Conservation (phyloP, 495 filamentous ascomycete genomes). For the Tuber brumale region DNA sequence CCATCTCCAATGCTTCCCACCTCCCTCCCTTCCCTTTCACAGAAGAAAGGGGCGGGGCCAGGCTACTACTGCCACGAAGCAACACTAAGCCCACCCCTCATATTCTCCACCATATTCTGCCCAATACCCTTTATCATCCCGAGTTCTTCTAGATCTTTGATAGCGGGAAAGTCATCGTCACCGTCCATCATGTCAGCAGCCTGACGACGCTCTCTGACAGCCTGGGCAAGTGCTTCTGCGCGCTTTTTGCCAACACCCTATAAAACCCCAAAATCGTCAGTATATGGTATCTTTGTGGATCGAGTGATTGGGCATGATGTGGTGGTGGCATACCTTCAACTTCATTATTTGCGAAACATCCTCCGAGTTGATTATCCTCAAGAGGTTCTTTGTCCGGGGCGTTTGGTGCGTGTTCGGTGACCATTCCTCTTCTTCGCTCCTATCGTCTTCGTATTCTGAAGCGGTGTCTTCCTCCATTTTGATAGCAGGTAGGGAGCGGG, state of each 20-base stretch:
- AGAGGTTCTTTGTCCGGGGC: constrained; percentile 62
- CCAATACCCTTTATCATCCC: constrained; percentile 38
- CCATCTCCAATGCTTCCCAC: neutral
- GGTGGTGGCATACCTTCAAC: constrained; percentile 51
- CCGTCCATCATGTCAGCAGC: constrained; percentile 8
- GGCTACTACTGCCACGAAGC: neutral
- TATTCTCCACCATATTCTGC: constrained; percentile 34
- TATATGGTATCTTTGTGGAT: neutral
- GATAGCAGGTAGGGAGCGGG: constrained; percentile 26
- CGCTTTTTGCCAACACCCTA: constrained; percentile 38
- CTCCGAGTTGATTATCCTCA: constrained; percentile 80
- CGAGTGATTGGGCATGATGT: constrained; percentile 4
- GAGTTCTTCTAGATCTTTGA: constrained; percentile 35
- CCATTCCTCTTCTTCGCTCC: constrained; percentile 41
- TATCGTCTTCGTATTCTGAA: constrained; percentile 42
- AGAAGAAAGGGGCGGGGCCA: neutral
- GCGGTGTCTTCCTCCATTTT: constrained; percentile 18
- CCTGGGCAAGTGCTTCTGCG: constrained; percentile 32
- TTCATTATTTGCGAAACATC: constrained; percentile 63
- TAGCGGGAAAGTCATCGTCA: constrained; percentile 33
- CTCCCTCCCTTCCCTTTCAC: neutral
- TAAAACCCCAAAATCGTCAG: neutral
- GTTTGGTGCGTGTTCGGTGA: constrained; percentile 46
- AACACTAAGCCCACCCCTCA: constrained; percentile 23
- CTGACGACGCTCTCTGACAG: constrained; percentile 28